These are phyloP conservation scores for Gentiana macrophylla DNA, from an alignment of 257 asterid genomes.

Conservation along the genomic window DNA sequence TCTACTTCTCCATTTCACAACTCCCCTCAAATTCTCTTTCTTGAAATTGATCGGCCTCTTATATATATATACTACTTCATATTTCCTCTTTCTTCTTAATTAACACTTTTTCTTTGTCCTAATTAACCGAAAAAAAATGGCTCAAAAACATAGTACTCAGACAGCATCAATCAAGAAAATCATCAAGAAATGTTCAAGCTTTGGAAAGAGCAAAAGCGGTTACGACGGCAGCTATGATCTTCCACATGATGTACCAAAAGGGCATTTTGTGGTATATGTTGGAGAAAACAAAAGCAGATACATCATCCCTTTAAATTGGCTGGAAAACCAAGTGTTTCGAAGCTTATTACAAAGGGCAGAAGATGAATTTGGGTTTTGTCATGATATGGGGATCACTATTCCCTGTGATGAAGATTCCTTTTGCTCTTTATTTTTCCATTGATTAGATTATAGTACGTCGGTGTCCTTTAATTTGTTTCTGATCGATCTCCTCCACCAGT, in stretches of 20 bases:
- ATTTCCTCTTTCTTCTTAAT: background rate
- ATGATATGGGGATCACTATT: slow-evolving; percentile 29
- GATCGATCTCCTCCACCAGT: too few species aligned
- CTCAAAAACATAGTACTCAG: slow-evolving; percentile 10
- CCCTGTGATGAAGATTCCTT: slow-evolving; percentile 27
- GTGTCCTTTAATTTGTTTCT: too few species aligned
- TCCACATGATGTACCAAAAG: slow-evolving; percentile 26
- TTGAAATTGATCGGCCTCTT: too few species aligned
- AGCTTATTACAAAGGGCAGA: slow-evolving; percentile 23
- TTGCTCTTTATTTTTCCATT: slow-evolving; percentile 13
- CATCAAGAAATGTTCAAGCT: slow-evolving; percentile 35
- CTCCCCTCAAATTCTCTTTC: too few species aligned
- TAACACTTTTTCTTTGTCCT: too few species aligned
- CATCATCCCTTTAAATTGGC: slow-evolving; percentile 23
- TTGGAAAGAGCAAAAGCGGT: slow-evolving; percentile 27
- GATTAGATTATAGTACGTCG: too few species aligned
- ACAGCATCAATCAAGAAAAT: slow-evolving; percentile 31
- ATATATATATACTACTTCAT: too few species aligned
- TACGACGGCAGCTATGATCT: slow-evolving; percentile 24
- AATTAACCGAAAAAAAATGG: slow-evolving; percentile 8
- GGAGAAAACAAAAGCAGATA: slow-evolving; percentile 26
- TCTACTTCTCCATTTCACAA: too few species aligned
- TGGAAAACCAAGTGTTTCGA: slow-evolving; percentile 20
- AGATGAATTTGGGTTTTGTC: slow-evolving; percentile 29
- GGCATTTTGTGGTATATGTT: slow-evolving; percentile 28